A percentile compares a stretch with the other conserved stretches of the same genome.
Conservation (phyloP, 371 early-diverging fungal species). For the Syncephalastrum racemosum region DNA sequence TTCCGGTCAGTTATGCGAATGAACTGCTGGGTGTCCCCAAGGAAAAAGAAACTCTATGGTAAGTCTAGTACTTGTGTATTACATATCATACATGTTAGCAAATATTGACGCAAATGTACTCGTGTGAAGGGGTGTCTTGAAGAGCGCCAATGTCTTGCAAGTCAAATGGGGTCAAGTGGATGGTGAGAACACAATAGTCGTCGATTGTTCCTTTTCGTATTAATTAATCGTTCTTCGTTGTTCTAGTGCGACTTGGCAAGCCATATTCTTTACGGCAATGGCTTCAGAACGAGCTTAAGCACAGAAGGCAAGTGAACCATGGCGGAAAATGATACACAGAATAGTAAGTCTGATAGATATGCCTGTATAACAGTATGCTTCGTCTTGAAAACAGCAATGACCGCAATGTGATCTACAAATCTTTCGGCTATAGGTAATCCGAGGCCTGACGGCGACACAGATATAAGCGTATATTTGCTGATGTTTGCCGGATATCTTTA, state of each 20-base stretch:
- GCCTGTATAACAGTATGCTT: constrained; percentile 17
- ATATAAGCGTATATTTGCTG: background rate
- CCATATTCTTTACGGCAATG: constrained; percentile 71
- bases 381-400: constrained; percentile 21
- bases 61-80: background rate
- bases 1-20: constrained; percentile 39
- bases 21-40: constrained; percentile 85
- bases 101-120: background rate
- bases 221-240: constrained; percentile 5
- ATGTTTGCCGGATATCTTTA: constrained; percentile 4
- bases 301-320: constrained; percentile 39
- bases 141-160: constrained; percentile 53
- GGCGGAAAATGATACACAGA: too few species aligned
- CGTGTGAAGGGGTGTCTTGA: constrained; percentile 41
- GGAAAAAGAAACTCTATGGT: constrained; percentile 76
- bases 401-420: constrained; percentile 38
- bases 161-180: constrained; percentile 75
- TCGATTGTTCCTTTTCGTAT: background rate
- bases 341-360: too few species aligned
- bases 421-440: constrained; percentile 52
- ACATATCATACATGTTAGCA: background rate
- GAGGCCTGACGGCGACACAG: background rate
- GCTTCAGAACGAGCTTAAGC: constrained; percentile 53
- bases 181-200: constrained; percentile 21
- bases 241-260: constrained; percentile 69